Evolutionary conservation across 2,329 filamentous ascomycete species (phyloP).

Genomic region (Neopestalotiopsis rosae): DNA sequence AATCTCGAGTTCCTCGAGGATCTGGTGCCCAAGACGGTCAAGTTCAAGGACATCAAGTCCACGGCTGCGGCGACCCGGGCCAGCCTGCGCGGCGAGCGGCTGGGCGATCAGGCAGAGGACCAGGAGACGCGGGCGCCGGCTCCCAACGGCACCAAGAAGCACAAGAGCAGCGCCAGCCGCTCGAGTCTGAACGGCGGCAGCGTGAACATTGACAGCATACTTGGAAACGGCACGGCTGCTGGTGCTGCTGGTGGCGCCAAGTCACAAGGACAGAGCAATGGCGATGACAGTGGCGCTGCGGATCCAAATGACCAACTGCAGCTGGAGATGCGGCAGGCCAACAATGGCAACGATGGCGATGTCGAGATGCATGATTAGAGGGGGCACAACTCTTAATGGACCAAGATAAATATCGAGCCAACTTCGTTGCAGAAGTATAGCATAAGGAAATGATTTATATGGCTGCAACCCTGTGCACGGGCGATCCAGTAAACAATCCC

Average conservation of each 20-base stretch:
- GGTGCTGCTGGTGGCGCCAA: slow-evolving; percentile 25
- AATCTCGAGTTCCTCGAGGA: slow-evolving; percentile 95
- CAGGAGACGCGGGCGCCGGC: slow-evolving; percentile 22
- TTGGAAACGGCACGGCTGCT: slow-evolving; percentile 29
- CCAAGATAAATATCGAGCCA: neutral
- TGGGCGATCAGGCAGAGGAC: slow-evolving; percentile 30
- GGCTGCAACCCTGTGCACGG: no score
- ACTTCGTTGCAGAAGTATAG: neutral
- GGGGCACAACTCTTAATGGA: neutral
- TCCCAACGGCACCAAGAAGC: slow-evolving; percentile 43
- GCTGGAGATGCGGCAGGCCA: slow-evolving; percentile 58
- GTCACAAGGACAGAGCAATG: slow-evolving; percentile 25
- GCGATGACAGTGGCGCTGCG: slow-evolving; percentile 33
- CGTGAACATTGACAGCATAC: slow-evolving; percentile 29
- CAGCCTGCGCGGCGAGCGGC: slow-evolving; percentile 49
- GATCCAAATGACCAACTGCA: slow-evolving; percentile 61
- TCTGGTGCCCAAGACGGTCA: slow-evolving; percentile 84
- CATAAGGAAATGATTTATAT: no score
- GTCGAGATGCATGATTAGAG: slow-evolving; percentile 64
- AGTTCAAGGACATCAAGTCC: slow-evolving; percentile 80
- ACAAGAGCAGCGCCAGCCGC: slow-evolving; percentile 36
- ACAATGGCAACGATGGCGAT: slow-evolving; percentile 51
- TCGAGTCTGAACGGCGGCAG: slow-evolving; percentile 31
- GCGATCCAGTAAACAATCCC: neutral
- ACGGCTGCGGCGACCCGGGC: slow-evolving; percentile 56